Evolutionary conservation across 2,329 filamentous ascomycete species (phyloP), one percentile per base, ranked within the genome.

Genomic region (Stromatinia cepivora): DNA sequence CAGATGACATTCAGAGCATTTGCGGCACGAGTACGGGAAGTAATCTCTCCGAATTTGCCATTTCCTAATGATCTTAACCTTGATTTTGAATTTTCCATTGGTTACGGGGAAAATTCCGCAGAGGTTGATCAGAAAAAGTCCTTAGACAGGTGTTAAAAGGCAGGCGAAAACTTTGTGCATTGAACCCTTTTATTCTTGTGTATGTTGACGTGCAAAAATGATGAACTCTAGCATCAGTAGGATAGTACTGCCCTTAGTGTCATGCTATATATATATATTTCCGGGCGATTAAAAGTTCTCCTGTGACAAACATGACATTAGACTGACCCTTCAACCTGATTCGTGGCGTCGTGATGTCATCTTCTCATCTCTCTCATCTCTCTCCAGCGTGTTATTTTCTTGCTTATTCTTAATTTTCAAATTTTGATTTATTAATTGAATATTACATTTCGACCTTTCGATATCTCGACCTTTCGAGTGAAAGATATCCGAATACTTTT

Each of bases 1-100:
- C 59, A 31, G 61, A 66, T 52, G 42, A n/a, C 13, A 66, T 69
- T 52, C 34, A 69, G 4, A 57, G 25, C 28, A 63, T 68, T 25
- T 63, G 34, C 28, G 11, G 11, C 2, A 45, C 52, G 15, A 68
- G 56, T n/a, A 15, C 36, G n/a, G 57, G 57, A 50, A 64, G 6
- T 9, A 8, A 20, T 9, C 28, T 68, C 13, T 68, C 66, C 8
- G 6, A 53, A 34, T 64, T 68, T 39, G 36, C 36, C 25, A 63
- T 68, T 6, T 46, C 64, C 5, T 67, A 50, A 39, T 57, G 22
- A 57, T 39, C 13, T 39, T 36, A n/a, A 13, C 6, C 15, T 52
- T 10, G 46, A 50, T 39, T 4, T 28, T n/a, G 61, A 52, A 52
- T 39, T 22, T 63, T 22, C n/a, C 13, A 28, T 63, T 63, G 61